Evolutionary conservation across 192 early-diverging fungal genomes (phyloP).

Genomic region (Jimgerdemannia lactiflua): DNA sequence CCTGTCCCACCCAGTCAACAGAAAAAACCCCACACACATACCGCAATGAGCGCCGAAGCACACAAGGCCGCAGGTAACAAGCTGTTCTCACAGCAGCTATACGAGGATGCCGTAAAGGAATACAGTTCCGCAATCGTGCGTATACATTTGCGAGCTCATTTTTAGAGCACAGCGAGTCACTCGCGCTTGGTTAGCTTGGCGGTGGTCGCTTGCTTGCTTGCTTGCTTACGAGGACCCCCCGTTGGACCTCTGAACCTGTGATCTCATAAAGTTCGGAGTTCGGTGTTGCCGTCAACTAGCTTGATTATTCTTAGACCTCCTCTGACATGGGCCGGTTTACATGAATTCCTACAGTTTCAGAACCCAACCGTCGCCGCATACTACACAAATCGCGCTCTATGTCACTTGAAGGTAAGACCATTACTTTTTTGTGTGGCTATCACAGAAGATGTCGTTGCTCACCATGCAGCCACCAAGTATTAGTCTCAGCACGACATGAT

Average conservation of each 20-base stretch:
- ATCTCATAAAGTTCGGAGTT: neutral
- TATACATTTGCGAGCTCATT: neutral
- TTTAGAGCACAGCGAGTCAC: neutral
- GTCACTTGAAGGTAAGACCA: conserved; percentile 54
- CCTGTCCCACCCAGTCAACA: too few species aligned
- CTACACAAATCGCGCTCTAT: conserved; percentile 83
- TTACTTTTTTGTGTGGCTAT: neutral
- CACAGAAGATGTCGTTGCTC: neutral
- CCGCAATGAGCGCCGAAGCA: conserved; percentile 34
- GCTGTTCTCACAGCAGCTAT: conserved; percentile 53
- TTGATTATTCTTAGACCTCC: neutral
- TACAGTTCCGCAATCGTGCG: conserved; percentile 75
- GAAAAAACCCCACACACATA: neutral
- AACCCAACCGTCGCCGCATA: conserved; percentile 60
- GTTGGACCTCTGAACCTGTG: neutral
- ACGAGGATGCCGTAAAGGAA: conserved; percentile 64
- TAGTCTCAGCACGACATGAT: neutral
- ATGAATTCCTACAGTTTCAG: conserved; percentile 43
- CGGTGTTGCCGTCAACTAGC: neutral
- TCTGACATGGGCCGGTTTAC: neutral
- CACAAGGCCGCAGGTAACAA: conserved; percentile 61
- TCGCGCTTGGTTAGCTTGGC: neutral
- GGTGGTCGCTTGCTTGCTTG: neutral
- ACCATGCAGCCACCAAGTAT: neutral
- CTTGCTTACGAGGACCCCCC: neutral